These are phyloP conservation scores for Kandelia obovata DNA, from an alignment of 345 rosid species.

Conservation along the genomic window DNA sequence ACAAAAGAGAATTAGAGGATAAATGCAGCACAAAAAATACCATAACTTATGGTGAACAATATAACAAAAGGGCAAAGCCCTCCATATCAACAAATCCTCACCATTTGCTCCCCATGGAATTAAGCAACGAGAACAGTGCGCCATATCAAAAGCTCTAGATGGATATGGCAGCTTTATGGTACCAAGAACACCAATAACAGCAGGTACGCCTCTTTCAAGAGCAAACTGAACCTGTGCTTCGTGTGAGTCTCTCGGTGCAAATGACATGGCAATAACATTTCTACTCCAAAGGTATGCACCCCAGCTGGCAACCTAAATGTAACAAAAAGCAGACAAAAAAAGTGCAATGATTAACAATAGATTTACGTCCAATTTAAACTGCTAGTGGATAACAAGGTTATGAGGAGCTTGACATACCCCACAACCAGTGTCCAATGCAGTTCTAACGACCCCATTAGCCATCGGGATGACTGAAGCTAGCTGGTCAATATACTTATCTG, in stretches of 20 bases:
- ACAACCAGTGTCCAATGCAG: conserved; percentile 96
- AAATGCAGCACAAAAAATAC: not conserved
- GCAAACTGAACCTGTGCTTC: conserved; percentile 99
- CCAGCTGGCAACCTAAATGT: conserved; percentile 87
- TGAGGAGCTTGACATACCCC: conserved; percentile 60
- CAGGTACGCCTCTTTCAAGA: conserved; percentile 98
- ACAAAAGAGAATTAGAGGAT: not conserved
- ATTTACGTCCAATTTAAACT: not conserved
- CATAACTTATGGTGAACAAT: not conserved
- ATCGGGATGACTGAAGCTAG: conserved; percentile 91
- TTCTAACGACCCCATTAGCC: conserved; percentile 85
- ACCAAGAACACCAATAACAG: conserved; percentile 97
- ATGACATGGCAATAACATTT: conserved; percentile 92
- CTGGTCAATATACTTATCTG: conserved; percentile 90
- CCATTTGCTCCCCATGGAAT: conserved; percentile 98
- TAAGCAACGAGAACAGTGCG: conserved; percentile 97
- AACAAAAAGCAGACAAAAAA: conserved; percentile 2
- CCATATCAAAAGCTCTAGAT: conserved; percentile 91
- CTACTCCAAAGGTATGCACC: conserved; percentile 98
- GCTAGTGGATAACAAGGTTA: not conserved
- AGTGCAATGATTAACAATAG: not conserved
- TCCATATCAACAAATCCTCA: conserved; percentile 29
- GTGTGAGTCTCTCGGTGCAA: conserved; percentile 97
- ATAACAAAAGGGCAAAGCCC: not conserved
- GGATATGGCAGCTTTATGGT: conserved; percentile 90